Percentiles rank a stretch among this genome's conserved stretches.
phyloP scores from a whole-genome alignment of 768 basidiomycete genomes.

The Lactifluus subvellereus region DNA sequence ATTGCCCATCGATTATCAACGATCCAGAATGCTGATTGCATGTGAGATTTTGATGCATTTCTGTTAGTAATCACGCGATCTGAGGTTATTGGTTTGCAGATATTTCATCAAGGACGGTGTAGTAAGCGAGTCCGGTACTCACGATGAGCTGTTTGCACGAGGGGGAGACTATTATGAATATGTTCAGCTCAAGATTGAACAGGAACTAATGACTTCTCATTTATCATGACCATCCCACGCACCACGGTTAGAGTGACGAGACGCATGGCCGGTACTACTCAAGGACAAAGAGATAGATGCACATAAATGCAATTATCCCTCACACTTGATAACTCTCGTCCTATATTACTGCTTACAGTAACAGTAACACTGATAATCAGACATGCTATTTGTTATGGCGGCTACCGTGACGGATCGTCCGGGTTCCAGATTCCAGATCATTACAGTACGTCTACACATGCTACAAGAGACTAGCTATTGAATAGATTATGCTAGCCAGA shows the following conservation, averaged over 20 bases:
- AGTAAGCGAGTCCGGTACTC: conserved; percentile 24
- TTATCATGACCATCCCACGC: neutral
- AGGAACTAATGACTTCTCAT: conserved; percentile 4
- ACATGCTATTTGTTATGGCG: too few species aligned
- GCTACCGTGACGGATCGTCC: too few species aligned
- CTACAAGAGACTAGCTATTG: too few species aligned
- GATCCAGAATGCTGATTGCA: conserved; percentile 38
- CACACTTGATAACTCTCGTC: neutral
- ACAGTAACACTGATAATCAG: neutral
- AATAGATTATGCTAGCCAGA: too few species aligned
- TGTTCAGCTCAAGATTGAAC: conserved; percentile 20
- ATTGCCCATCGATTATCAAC: conserved; percentile 90
- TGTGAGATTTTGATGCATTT: conserved; percentile 20
- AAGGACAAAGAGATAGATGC: neutral
- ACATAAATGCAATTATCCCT: neutral
- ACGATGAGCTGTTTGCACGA: conserved; percentile 22
- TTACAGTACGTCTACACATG: too few species aligned
- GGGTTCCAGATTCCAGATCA: too few species aligned
- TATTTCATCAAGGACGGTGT: conserved; percentile 25
- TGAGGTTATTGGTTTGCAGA: neutral
- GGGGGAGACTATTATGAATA: conserved; percentile 25
- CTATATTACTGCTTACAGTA: neutral
- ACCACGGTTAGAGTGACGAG: neutral
- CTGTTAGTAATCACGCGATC: neutral
- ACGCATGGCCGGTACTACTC: neutral